Evolutionary conservation across 2,329 filamentous ascomycete genomes (phyloP), one percentile per base, ranked within the genome.

Genomic region (Aureobasidium sp.): DNA sequence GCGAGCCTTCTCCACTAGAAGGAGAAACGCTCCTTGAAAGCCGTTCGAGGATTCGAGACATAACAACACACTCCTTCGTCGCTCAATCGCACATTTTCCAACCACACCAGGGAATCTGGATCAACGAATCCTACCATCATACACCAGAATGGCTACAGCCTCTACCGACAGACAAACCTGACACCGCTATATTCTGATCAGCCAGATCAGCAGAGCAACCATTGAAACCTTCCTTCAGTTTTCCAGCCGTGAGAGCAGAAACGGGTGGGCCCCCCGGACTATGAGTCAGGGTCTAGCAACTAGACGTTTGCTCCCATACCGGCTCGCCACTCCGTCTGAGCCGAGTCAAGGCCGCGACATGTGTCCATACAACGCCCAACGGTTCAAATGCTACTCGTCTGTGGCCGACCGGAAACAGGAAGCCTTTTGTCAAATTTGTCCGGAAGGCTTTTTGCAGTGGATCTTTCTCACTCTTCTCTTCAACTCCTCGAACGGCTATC

Each of bases 261-360:
- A 19, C 21, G 31, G 40, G 53, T 35, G 53, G 40, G 31, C 40
- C 40, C 49, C 49, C 40, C 53, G 19, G 53, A 57, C 27, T 46
- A 42, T 45, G 53, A 57, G 53, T 57, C 53, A 57, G 53, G 53
- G 53, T 57, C 53, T 57, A 35, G 21, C 40, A 29, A 21, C 31
- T 23, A 37, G 31, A 23, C 47, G 47, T 31, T 46, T 40, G 35
- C 43, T 45, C 40, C 35, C 53, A 45, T 45, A 33, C 38, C 35
- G 35, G 37, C 23, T 29, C 53, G 53, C 40, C 53, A 57, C 53
- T 19, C 51, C 51, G 51, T 15, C n/a, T 13, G 37, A 21, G 45
- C 53, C 40, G 53, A 57, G 38, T 57, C 53, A 45, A 33, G 21
- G 54, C 42, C 54, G 54, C 42, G 29, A 47, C 21, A 45, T 35